Percentiles rank a stretch among this genome's conserved stretches.
Evolutionary conservation across 2,329 filamentous ascomycete species (phyloP).

Genomic region (Byssochlamys sp.): DNA sequence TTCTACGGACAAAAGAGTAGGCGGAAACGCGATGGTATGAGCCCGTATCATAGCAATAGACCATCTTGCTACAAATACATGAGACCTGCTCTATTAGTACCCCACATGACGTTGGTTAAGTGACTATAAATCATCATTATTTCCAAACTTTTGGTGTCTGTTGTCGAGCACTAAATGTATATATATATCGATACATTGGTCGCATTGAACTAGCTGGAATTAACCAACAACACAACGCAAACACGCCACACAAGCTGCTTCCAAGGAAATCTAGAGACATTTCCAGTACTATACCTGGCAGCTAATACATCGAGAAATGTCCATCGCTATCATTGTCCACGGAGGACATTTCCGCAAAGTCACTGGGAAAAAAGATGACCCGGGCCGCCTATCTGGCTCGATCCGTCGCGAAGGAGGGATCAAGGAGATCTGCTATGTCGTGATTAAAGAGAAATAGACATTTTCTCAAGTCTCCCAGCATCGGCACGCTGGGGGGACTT

Average conservation of each 20-base stretch:
- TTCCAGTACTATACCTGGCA: background rate
- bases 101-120: too few species aligned
- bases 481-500: constrained; percentile 12
- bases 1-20: background rate
- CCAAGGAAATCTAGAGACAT: too few species aligned
- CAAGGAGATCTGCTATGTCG: background rate
- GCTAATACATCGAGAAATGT: background rate
- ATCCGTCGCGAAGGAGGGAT: background rate
- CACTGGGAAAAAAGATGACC: background rate
- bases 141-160: too few species aligned
- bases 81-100: too few species aligned
- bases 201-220: background rate
- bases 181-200: background rate
- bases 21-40: background rate
- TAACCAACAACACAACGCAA: background rate
- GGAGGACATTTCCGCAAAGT: background rate
- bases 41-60: too few species aligned
- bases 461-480: constrained; percentile 6
- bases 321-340: background rate
- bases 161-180: background rate
- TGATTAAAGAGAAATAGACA: background rate
- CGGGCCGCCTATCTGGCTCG: background rate
- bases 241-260: background rate
- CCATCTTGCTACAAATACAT: too few species aligned
- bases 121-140: too few species aligned